Evolutionary conservation across 2,329 filamentous ascomycete genomes (phyloP).

Genomic region (Lithohypha guttulata): DNA sequence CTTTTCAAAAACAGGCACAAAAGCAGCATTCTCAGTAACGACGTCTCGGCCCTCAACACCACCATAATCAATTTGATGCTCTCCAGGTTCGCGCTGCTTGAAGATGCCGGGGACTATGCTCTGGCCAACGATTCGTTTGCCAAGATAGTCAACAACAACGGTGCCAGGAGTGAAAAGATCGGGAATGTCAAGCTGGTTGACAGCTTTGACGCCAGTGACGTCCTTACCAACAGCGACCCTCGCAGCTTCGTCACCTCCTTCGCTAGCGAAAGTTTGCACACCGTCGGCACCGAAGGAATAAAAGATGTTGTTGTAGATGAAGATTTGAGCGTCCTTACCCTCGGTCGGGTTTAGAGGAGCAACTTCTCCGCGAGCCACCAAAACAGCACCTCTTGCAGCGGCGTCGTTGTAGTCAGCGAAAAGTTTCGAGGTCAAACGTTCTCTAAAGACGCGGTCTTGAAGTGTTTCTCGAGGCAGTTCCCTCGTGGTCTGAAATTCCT

Average conservation of each 20-base stretch:
- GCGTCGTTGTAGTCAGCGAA: conserved; percentile 98
- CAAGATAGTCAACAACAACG: conserved; percentile 91
- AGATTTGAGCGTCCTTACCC: conserved; percentile 85
- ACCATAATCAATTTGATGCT: conserved; percentile 98
- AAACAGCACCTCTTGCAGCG: conserved; percentile 77
- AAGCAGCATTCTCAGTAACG: conserved; percentile 80
- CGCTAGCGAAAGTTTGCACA: conserved; percentile 90
- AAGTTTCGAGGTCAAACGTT: conserved; percentile 85
- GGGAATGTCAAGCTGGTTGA: conserved; percentile 94
- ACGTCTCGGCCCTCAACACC: conserved; percentile 95
- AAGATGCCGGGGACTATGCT: conserved; percentile 98
- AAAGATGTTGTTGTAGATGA: conserved; percentile 99
- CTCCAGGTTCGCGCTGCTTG: conserved; percentile 92
- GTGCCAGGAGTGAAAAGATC: conserved; percentile 92
- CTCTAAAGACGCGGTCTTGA: conserved; percentile 90
- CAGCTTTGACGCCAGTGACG: conserved; percentile 81
- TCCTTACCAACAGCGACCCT: conserved; percentile 95
- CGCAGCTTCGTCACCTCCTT: conserved; percentile 93
- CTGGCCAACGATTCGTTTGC: conserved; percentile 93
- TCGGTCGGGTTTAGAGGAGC: conserved; percentile 92
- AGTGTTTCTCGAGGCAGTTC: conserved; percentile 89
- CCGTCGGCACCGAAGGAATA: conserved; percentile 97
- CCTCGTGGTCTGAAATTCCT: conserved; percentile 93
- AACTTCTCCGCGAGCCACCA: conserved; percentile 87
- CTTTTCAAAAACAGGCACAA: conserved; percentile 74